Evolutionary conservation across 768 basidiomycete genomes (phyloP), one percentile per base, ranked within the genome.

Genomic region (Boletus edulis): DNA sequence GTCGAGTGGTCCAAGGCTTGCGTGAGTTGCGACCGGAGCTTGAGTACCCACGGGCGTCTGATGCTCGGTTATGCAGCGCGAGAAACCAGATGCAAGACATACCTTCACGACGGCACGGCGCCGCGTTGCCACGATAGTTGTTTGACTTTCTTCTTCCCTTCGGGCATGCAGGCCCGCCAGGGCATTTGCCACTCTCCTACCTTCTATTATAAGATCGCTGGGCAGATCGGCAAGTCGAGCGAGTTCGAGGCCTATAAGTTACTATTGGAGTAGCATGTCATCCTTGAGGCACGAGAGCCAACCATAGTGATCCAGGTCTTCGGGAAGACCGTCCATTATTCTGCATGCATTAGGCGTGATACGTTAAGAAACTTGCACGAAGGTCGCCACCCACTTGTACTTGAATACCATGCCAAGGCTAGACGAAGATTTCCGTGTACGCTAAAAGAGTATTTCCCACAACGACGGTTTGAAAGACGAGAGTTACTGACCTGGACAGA

Each of bases 201-300:
- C 86, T 67, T 89, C 85, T 5, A 63, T 58, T 40, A 94, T 67
- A 13, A 96, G 83, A 45, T 89, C 81, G 0, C 68, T 58, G 0
- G 96, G 96, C 1, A 99, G 76, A 64, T 94, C 92, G 1, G 93
- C 94, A 6, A 96, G 79, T 45, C 83, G 82, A 13, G 95, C 94
- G 27, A 98, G 81, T 61, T 97, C 90, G 12, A 99, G 75, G 3
- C 96, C 95, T 95, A 58, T 22, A 35, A 37, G 35, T 35, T 15
- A 18, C 20, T 27, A 22, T 51, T 53, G 22, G n/a, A 59, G n/a
- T 24, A 51, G 4, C 8, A 18, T 15, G 17, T 38, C 15, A 4
- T n/a, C 9, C 22, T 51, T n/a, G 39, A 52, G 18, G 46, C 37
- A 49, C 22, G 54, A 40, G 27, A 57, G 59, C 59, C 43, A 51